Evolutionary conservation across 805 yeast species (phyloP).

Genomic region (Barnettozyma salicaria): DNA sequence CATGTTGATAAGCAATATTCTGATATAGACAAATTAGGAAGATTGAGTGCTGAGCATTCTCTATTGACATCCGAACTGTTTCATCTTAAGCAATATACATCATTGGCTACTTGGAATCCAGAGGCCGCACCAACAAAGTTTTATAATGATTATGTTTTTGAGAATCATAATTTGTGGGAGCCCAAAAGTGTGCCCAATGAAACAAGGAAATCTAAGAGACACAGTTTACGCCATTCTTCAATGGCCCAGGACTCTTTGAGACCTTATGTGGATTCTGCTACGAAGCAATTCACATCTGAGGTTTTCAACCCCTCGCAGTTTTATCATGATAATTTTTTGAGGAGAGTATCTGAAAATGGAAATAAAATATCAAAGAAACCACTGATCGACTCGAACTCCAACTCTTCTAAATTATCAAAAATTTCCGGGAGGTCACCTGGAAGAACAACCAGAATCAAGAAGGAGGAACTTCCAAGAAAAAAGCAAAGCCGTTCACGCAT

Average conservation of each 20-base stretch:
- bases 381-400: background rate
- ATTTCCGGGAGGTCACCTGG: too few species aligned
- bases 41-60: constrained; percentile 41
- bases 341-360: constrained; percentile 4
- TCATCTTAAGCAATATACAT: constrained; percentile 55
- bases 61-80: constrained; percentile 53
- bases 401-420: too few species aligned
- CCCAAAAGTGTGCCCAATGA: constrained; percentile 4
- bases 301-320: constrained; percentile 19
- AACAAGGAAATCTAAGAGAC: constrained; percentile 17
- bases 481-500: background rate
- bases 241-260: constrained; percentile 15
- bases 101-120: constrained; percentile 60
- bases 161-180: constrained; percentile 26
- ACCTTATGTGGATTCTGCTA: constrained; percentile 12
- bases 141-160: constrained; percentile 25
- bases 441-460: too few species aligned
- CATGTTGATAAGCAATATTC: constrained; percentile 4
- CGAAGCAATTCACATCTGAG: constrained; percentile 13
- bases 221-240: constrained; percentile 18
- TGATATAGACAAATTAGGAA: constrained; percentile 33
- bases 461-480: background rate
- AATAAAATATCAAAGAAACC: constrained; percentile 1
- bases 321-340: constrained; percentile 19
- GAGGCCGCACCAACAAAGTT: constrained; percentile 32